Percentiles rank a stretch among this genome's conserved stretches.
These are phyloP conservation scores for Abelmoschus esculentus DNA, from an alignment of 345 rosid species.

Conservation along the genomic window DNA sequence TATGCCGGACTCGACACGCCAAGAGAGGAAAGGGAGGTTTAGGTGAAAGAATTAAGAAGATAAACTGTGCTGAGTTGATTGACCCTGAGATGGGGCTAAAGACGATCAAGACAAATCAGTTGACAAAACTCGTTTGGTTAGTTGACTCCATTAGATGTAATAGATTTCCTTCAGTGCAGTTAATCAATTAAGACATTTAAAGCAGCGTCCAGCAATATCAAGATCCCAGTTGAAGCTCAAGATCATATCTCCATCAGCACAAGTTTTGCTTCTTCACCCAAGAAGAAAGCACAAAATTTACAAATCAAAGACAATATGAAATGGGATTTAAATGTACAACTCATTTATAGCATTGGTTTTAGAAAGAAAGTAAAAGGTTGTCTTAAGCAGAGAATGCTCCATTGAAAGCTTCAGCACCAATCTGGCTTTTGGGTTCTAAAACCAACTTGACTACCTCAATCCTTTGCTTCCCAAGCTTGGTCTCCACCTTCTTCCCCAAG, in stretches of 20 bases:
- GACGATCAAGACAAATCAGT: too few species aligned
- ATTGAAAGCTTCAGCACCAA: slow-evolving; percentile 35
- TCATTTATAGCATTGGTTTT: not conserved
- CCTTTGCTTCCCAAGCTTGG: not conserved
- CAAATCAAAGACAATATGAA: not conserved
- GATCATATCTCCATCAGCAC: not conserved
- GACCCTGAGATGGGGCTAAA: too few species aligned
- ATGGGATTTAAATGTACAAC: not conserved
- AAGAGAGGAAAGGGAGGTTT: too few species aligned
- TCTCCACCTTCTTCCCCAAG: slow-evolving; percentile 13
- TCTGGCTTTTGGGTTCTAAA: slow-evolving; percentile 28
- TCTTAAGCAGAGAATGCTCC: slow-evolving; percentile 42
- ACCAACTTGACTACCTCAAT: slow-evolving; percentile 15
- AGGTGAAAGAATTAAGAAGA: too few species aligned
- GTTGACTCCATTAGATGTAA: too few species aligned
- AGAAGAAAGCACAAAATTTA: not conserved
- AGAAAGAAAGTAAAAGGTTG: not conserved
- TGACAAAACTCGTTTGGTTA: too few species aligned
- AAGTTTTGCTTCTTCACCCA: not conserved
- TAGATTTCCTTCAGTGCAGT: too few species aligned
- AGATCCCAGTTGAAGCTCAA: not conserved
- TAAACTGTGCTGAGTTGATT: too few species aligned
- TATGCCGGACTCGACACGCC: too few species aligned
- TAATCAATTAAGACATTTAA: not conserved
- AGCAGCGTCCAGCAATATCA: not conserved